Conservation (phyloP, 169 alveolate genomes). For the Eimeria praecox region DNA sequence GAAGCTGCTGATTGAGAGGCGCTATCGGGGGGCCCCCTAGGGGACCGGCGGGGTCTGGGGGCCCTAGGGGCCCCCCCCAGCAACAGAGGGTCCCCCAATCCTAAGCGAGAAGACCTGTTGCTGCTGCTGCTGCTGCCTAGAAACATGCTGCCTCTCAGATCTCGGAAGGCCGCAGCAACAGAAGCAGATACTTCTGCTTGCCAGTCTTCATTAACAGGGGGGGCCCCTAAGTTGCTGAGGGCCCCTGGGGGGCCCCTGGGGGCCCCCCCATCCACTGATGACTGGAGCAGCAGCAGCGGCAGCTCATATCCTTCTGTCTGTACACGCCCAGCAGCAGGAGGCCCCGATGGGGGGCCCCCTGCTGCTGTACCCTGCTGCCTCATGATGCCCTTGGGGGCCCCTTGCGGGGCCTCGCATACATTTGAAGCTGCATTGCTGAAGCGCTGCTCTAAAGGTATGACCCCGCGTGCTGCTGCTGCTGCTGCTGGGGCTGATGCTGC, state of each 20-base stretch:
- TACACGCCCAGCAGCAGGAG: neutral
- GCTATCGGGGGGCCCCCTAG: neutral
- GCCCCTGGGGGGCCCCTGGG: constrained; percentile 23
- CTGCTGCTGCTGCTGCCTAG: constrained; percentile 48
- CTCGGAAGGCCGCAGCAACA: constrained; percentile 61
- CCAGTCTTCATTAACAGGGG: constrained; percentile 33
- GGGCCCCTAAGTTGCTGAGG: neutral
- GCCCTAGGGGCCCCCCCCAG: constrained; percentile 12
- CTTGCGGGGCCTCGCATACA: neutral
- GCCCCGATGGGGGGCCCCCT: neutral
- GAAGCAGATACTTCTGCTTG: constrained; percentile 15
- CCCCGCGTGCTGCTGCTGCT: neutral
- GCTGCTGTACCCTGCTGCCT: neutral
- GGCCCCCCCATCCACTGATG: constrained; percentile 63
- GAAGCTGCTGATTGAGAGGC: too few relatives aligned
- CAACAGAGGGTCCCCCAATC: neutral
- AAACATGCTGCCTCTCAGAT: constrained; percentile 8
- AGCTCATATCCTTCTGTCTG: neutral
- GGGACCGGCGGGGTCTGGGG: neutral
- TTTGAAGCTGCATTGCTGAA: neutral
- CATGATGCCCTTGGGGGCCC: neutral
- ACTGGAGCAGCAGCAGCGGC: constrained; percentile 62
- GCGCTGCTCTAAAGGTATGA: neutral
- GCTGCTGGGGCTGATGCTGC: constrained; percentile 30
- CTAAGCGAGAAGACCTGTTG: neutral